These are phyloP conservation scores for Pseudodiploospora longispora DNA, from an alignment of 2,329 filamentous ascomycete genomes.

Conservation along the genomic window DNA sequence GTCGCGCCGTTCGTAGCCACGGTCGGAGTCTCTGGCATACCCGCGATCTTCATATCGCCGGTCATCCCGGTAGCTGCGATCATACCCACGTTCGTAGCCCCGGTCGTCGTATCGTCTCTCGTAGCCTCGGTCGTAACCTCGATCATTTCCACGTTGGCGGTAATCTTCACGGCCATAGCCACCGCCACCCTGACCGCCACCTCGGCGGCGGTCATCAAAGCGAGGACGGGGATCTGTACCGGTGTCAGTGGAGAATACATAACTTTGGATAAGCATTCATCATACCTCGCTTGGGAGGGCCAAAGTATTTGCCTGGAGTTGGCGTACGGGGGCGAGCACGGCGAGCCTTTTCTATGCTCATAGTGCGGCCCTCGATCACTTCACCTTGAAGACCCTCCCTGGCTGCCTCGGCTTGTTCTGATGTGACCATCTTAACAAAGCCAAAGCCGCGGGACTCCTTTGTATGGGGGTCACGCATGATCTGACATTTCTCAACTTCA, in stretches of 20 bases:
- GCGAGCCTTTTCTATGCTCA: constrained; percentile 98
- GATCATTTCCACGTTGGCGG: constrained; percentile 42
- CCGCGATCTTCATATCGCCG: constrained; percentile 39
- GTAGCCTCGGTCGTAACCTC: constrained; percentile 38
- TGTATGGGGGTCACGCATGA: constrained; percentile 97
- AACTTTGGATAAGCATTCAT: constrained; percentile 13
- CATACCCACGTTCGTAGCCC: constrained; percentile 32
- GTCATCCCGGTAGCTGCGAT: constrained; percentile 43
- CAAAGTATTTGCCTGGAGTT: constrained; percentile 98
- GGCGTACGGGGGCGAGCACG: constrained; percentile 90
- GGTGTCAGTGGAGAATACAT: constrained; percentile 16
- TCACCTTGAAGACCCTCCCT: constrained; percentile 95
- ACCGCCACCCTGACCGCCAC: constrained; percentile 45
- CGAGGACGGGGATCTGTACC: constrained; percentile 30
- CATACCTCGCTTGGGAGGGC: constrained; percentile 93
- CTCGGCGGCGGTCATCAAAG: constrained; percentile 57
- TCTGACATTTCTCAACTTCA: constrained; percentile 97
- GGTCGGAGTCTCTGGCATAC: constrained; percentile 49
- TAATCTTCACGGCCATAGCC: constrained; percentile 50
- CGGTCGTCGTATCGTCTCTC: constrained; percentile 37
- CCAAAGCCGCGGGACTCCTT: constrained; percentile 98
- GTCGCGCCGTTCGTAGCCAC: constrained; percentile 45
- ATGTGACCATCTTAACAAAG: constrained; percentile 97
- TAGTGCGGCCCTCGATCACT: constrained; percentile 84
- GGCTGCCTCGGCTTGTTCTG: constrained; percentile 91